Evolutionary conservation across 148 eudicot genomes (phyloP), one percentile per base, ranked within the genome.

Genomic region (Rhododendron kiyosumense): DNA sequence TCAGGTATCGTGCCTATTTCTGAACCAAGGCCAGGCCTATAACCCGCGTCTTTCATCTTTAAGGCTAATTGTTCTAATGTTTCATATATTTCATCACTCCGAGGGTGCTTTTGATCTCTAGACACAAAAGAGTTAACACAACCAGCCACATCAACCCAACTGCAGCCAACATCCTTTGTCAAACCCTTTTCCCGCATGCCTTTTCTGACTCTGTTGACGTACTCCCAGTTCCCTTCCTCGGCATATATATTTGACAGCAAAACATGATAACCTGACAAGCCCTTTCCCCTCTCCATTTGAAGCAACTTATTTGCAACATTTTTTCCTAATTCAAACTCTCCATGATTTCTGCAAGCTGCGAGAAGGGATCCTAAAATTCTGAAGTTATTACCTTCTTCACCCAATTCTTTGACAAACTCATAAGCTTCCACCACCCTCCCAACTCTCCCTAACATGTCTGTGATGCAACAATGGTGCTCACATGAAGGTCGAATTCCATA

Each of bases 331-430:
- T 95, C 94, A 86, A 89, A 89, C 69, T 94, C 82, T 82, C 93
- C 89, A 86, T 96, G 96, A 87, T 87, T 88, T 91, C 86, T 92
- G 86, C 99, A 95, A 36, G 97, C 93, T 12, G 92, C 90, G 36
- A 96, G 90, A 77, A 96, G 93, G 38, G 97, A 93, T 75, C 98
- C 99, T 98, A 98, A 96, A 61, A 96, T 94, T 88, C 93, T 92
- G 81, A 93, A 74, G 26, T 87, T 88, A 81, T 91, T 81, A 83
- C 89, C 92, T 26, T 88, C 92, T 85, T 91, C 91, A 30, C 94
- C 97, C 86, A 96, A 88, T 26, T 86, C 79, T 84, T 90, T 87
- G 83, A 92, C 96, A 89, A 95, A 91, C 77, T 92, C 73, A 26
- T 26, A 67, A 26, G 34, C 73, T 67, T 67, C 73, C 34, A 11